A percentile compares a stretch with the other conserved stretches of the same genome.
Evolutionary conservation across 192 early-diverging fungal genomes (phyloP).

Genomic region (Dissophora globulifera): DNA sequence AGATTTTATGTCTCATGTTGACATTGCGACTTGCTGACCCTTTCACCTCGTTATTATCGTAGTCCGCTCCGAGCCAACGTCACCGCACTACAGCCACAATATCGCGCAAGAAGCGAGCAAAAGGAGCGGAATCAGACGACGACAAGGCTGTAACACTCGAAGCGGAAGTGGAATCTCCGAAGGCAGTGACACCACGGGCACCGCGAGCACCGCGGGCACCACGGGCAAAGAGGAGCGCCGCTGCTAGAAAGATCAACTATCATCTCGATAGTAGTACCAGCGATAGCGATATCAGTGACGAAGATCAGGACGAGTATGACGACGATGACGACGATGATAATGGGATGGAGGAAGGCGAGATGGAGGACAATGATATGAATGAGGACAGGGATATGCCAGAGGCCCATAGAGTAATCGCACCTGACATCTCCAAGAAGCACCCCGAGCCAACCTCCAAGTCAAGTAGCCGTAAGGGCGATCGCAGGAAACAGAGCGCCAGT

Average conservation of each 20-base stretch:
- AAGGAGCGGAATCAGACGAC: constrained; percentile 2
- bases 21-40: too few species aligned
- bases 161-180: background rate
- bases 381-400: background rate
- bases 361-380: constrained; percentile 1
- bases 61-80: background rate
- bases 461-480: background rate
- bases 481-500: background rate
- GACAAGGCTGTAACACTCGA: background rate
- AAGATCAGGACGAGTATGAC: constrained; percentile 1
- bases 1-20: too few species aligned
- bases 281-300: background rate
- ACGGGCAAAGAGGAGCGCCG: constrained; percentile 8
- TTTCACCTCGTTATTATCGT: too few species aligned
- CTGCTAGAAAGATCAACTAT: constrained; percentile 8
- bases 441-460: too few species aligned
- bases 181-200: background rate
- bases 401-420: background rate
- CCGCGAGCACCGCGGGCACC: background rate
- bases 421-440: too few species aligned
- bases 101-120: background rate
- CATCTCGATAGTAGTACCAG: background rate
- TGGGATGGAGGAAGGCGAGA: background rate
- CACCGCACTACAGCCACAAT: background rate
- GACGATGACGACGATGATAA: constrained; percentile 6